A percentile compares a stretch with the other conserved stretches of the same genome.
These are phyloP conservation scores for Cystoderma amianthinum DNA, from an alignment of 768 basidiomycete genomes.

Conservation along the genomic window DNA sequence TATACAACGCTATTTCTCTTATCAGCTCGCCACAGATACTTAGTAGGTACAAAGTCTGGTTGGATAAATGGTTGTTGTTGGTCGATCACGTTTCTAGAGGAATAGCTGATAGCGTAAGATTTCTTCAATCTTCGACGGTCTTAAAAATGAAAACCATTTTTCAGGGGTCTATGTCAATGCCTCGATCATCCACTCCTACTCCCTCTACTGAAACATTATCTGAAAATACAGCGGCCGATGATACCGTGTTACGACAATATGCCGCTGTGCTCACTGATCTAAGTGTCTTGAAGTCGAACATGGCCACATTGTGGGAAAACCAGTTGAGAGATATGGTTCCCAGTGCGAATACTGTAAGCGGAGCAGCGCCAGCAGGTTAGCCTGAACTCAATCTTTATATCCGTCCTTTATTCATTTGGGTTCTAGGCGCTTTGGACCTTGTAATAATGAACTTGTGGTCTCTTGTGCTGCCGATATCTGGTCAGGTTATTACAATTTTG, in stretches of 20 bases:
- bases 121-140: conserved; percentile 2
- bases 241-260: conserved; percentile 56
- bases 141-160: no score
- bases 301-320: conserved; percentile 58
- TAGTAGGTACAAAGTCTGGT: conserved; percentile 73
- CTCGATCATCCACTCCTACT: conserved; percentile 49
- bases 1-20: conserved; percentile 3
- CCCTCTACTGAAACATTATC: conserved; percentile 39
- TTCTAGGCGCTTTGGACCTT: no score
- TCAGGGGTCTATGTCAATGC: conserved; percentile 19
- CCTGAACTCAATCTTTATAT: conserved; percentile 14
- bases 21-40: conserved; percentile 50
- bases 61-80: conserved; percentile 47
- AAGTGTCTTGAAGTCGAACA: conserved; percentile 42
- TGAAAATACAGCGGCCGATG: conserved; percentile 56
- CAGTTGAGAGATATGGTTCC: conserved; percentile 58
- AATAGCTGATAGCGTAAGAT: conserved; percentile 19
- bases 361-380: conserved; percentile 39
- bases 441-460: conserved; percentile 10
- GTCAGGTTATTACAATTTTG: conserved; percentile 64
- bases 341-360: no score
- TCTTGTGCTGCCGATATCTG: conserved; percentile 51
- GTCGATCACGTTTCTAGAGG: conserved; percentile 30
- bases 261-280: conserved; percentile 68
- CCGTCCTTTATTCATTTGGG: no score